Evolutionary conservation across 495 filamentous ascomycete species (phyloP).

Genomic region (Neurospora sp.): DNA sequence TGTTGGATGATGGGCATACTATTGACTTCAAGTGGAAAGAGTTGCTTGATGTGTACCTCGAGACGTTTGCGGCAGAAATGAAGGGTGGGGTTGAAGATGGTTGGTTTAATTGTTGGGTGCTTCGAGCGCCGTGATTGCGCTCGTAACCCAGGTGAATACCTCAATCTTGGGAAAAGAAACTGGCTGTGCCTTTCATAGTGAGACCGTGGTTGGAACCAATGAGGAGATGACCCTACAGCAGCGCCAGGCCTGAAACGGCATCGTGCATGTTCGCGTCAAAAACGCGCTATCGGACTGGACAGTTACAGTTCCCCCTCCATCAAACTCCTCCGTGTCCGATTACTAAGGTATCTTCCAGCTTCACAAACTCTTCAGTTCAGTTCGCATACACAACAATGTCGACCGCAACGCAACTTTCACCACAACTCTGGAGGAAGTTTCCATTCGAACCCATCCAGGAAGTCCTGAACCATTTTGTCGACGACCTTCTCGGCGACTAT

Average conservation of each 20-base stretch:
- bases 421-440: background rate
- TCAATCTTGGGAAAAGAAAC: no score
- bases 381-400: background rate
- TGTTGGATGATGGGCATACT: background rate
- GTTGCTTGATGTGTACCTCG: background rate
- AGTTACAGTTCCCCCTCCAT: no score
- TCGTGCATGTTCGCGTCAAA: background rate
- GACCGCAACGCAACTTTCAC: background rate
- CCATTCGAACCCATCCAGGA: background rate
- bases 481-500: background rate
- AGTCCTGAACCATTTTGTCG: background rate
- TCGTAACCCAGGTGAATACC: no score
- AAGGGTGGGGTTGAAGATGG: background rate
- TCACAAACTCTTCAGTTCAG: background rate
- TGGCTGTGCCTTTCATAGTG: no score
- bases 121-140: no score
- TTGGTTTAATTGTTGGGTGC: background rate
- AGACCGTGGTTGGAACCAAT: no score
- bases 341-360: background rate
- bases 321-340: no score
- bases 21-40: background rate
- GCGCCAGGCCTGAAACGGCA: background rate
- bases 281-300: no score
- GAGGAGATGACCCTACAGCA: background rate
- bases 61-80: background rate